phyloP scores from a whole-genome alignment of 306 rosid species.

The Prunus dulcis region DNA sequence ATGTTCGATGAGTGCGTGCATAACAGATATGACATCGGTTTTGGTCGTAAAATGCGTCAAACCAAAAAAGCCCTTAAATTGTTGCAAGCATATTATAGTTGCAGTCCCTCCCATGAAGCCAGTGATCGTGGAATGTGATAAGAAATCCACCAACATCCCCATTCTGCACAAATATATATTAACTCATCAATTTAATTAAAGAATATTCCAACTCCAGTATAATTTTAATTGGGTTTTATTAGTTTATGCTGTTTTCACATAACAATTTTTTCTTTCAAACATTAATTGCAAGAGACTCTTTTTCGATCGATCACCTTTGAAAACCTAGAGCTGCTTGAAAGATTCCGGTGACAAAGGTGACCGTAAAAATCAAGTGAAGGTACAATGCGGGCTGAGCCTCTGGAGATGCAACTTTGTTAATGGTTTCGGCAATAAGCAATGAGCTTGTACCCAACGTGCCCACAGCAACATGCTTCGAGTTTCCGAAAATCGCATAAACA shows the following conservation, averaged over 20 bases:
- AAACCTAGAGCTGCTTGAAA: slow-evolving; percentile 55
- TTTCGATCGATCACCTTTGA: slow-evolving; percentile 42
- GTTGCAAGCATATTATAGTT: slow-evolving; percentile 55
- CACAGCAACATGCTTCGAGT: slow-evolving; percentile 83
- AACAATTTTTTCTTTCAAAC: too few relatives aligned
- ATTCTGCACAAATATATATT: slow-evolving; percentile 30
- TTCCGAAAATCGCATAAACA: slow-evolving; percentile 65
- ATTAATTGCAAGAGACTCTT: too few relatives aligned
- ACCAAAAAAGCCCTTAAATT: slow-evolving; percentile 74
- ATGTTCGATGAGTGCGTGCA: slow-evolving; percentile 24
- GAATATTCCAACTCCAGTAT: too few relatives aligned
- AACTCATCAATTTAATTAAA: too few relatives aligned
- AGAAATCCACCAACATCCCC: slow-evolving; percentile 87
- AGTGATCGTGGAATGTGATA: slow-evolving; percentile 79
- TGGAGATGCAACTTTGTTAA: slow-evolving; percentile 39
- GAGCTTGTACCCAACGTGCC: slow-evolving; percentile 81
- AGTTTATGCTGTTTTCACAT: too few relatives aligned
- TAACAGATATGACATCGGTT: slow-evolving; percentile 45
- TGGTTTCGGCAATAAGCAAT: slow-evolving; percentile 43
- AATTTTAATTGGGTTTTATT: too few relatives aligned
- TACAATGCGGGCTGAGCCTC: slow-evolving; percentile 33
- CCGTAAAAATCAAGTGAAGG: slow-evolving; percentile 57
- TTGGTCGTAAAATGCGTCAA: slow-evolving; percentile 53
- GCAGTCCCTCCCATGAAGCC: slow-evolving; percentile 95
- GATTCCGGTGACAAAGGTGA: slow-evolving; percentile 62